Percentiles rank a stretch among this genome's conserved stretches.
Evolutionary conservation across 177 flowering plant species (phyloP).

Genomic region (Vitis hybrid): DNA sequence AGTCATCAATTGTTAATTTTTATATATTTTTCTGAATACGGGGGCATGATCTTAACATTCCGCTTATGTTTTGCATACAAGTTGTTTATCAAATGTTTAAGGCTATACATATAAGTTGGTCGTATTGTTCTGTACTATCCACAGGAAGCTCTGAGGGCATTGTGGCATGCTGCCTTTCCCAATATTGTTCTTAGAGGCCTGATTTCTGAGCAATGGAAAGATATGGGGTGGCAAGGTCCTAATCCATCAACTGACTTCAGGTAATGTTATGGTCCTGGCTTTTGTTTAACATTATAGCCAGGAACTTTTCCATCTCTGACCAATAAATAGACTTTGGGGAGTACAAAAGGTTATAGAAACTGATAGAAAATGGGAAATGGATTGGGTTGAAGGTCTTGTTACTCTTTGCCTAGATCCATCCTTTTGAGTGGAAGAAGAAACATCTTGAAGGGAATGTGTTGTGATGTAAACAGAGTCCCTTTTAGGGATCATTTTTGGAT

Average conservation of each 20-base stretch:
- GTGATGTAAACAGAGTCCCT: neutral
- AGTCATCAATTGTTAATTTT: too few relatives aligned
- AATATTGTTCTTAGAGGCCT: constrained; percentile 60
- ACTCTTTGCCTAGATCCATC: neutral
- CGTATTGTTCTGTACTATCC: constrained; percentile 4
- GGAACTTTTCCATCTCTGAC: neutral
- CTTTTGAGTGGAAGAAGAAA: neutral
- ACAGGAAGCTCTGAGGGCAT: constrained; percentile 77
- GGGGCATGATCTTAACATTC: neutral
- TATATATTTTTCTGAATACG: neutral
- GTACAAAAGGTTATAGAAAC: neutral
- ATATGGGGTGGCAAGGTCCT: constrained; percentile 99
- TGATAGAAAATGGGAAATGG: neutral
- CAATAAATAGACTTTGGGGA: neutral
- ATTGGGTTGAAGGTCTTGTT: neutral
- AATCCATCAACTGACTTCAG: constrained; percentile 99
- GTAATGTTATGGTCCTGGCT: constrained; percentile 32
- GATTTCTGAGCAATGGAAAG: constrained; percentile 98
- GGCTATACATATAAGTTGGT: neutral
- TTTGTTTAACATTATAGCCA: neutral
- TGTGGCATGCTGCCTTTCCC: constrained; percentile 86
- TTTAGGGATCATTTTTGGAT: too few relatives aligned
- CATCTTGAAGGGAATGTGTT: neutral
- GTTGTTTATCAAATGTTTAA: neutral
- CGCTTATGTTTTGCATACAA: neutral